Conservation (phyloP, 2,329 filamentous ascomycete species). For the Calonectria pauciramosa region DNA sequence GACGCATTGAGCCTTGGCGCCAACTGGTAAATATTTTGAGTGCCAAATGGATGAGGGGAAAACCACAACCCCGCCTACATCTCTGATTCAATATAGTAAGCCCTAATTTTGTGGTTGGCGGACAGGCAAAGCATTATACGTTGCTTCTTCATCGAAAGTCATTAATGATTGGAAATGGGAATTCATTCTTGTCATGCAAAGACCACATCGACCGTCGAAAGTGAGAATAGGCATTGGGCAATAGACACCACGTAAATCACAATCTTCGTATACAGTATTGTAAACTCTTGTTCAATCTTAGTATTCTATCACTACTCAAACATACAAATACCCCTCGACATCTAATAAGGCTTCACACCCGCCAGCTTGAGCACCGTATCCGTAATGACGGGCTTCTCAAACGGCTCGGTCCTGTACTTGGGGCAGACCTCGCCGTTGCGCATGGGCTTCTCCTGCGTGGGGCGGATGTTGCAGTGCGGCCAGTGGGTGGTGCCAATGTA, state of each 20-base stretch:
- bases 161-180: background rate
- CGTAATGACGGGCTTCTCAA: conserved; percentile 37
- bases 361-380: conserved; percentile 35
- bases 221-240: too few species aligned
- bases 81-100: background rate
- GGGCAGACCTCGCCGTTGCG: conserved; percentile 36
- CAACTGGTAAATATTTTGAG: background rate
- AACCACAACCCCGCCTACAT: background rate
- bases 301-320: background rate
- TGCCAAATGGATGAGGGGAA: background rate
- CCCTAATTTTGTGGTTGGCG: background rate
- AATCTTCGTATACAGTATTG: background rate
- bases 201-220: background rate
- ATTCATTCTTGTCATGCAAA: background rate
- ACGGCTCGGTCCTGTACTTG: conserved; percentile 40
- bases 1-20: background rate
- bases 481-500: conserved; percentile 56
- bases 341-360: conserved; percentile 37
- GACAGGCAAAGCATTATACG: background rate
- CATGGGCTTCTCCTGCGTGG: conserved; percentile 40
- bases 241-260: background rate
- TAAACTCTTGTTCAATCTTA: background rate
- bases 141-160: background rate
- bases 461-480: conserved; percentile 49
- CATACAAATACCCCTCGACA: background rate